A percentile compares a stretch with the other conserved stretches of the same genome.
Evolutionary conservation across 1,139 yeast species (phyloP).

Genomic region (Kurtzmaniella natalensis): DNA sequence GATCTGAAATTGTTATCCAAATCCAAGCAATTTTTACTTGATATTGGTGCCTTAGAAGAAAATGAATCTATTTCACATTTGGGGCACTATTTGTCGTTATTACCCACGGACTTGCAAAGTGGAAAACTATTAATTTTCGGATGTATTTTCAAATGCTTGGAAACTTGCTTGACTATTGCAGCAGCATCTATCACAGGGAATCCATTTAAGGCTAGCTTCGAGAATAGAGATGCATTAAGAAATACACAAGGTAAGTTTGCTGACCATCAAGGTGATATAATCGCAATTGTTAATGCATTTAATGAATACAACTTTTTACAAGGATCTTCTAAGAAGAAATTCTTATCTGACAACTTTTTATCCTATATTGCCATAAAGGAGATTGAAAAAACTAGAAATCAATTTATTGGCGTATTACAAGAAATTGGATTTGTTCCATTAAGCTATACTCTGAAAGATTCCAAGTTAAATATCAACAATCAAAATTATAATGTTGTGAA

Average conservation of each 20-base stretch:
- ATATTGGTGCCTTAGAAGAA: conserved; percentile 64
- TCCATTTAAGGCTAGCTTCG: conserved; percentile 64
- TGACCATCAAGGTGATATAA: conserved; percentile 58
- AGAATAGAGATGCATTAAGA: conserved; percentile 62
- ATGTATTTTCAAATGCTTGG: conserved; percentile 81
- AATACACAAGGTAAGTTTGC: conserved; percentile 38
- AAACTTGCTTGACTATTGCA: conserved; percentile 68
- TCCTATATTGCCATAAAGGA: conserved; percentile 68
- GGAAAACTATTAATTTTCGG: conserved; percentile 81
- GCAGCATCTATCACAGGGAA: conserved; percentile 69
- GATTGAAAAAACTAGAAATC: conserved; percentile 64
- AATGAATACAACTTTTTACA: conserved; percentile 43
- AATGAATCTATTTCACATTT: conserved; percentile 57
- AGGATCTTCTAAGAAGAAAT: conserved; percentile 34
- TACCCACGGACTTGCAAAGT: conserved; percentile 83
- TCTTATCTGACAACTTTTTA: conserved; percentile 57
- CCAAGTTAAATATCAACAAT: conserved; percentile 43
- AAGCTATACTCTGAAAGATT: conserved; percentile 25
- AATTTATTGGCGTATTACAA: conserved; percentile 60
- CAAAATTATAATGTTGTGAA: conserved; percentile 49
- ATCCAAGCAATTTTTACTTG: conserved; percentile 58
- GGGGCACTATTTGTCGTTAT: conserved; percentile 74
- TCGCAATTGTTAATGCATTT: conserved; percentile 59
- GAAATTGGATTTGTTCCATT: conserved; percentile 75
- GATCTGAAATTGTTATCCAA: conserved; percentile 50